Conservation (phyloP, 75 land plant species). For the Chamaecyparis obtusa region DNA sequence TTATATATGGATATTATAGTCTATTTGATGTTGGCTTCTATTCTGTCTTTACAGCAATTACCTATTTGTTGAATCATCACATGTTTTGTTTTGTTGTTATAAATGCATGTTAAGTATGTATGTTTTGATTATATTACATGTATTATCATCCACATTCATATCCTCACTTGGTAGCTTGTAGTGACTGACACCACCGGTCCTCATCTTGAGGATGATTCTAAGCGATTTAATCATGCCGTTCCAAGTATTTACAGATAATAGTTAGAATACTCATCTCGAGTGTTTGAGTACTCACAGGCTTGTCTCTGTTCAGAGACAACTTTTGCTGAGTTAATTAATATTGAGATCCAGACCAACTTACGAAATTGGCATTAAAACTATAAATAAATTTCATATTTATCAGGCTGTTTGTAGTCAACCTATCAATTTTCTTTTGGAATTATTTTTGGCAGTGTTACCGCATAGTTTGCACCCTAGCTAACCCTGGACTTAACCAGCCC, state of each 20-base stretch:
- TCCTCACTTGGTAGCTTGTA: neutral
- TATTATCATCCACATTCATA: neutral
- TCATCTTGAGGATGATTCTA: neutral
- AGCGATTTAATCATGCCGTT: neutral
- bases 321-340: neutral
- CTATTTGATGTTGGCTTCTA: too few relatives aligned
- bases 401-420: too few relatives aligned
- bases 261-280: neutral
- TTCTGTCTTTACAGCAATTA: neutral
- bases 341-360: too few relatives aligned
- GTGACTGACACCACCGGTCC: neutral
- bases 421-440: too few relatives aligned
- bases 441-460: too few relatives aligned
- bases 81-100: neutral
- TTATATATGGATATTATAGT: neutral
- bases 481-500: too few relatives aligned
- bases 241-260: neutral
- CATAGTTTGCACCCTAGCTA: too few relatives aligned
- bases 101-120: neutral
- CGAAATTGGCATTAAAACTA: too few relatives aligned
- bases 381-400: too few relatives aligned
- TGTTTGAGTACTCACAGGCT: neutral
- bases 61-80: neutral
- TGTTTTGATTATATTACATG: neutral
- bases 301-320: neutral